Percentiles rank a stretch among this genome's conserved stretches.
Evolutionary conservation across 306 rosid genomes (phyloP).

Genomic region (Gastrolobium bilobum): DNA sequence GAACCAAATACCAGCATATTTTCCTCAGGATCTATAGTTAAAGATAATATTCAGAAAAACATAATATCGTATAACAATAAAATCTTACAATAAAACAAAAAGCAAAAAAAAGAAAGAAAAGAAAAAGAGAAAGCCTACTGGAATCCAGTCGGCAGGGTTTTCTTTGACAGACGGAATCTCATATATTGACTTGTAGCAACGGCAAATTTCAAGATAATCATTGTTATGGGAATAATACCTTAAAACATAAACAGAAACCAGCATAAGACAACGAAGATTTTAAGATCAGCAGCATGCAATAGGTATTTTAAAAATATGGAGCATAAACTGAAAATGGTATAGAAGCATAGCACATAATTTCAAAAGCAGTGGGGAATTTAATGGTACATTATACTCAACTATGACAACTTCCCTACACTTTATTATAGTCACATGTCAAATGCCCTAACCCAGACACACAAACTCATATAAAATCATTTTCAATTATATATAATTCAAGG

Average conservation of each 20-base stretch:
- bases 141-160: slow-evolving; percentile 72
- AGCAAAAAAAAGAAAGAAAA: neutral
- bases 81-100: neutral
- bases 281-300: slow-evolving; percentile 3
- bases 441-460: neutral
- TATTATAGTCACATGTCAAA: neutral
- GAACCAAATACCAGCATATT: slow-evolving; percentile 90
- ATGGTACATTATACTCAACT: neutral
- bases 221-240: slow-evolving; percentile 84
- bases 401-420: neutral
- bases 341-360: neutral
- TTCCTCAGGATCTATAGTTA: slow-evolving; percentile 75
- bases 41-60: slow-evolving; percentile 33
- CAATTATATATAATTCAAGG: neutral
- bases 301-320: slow-evolving; percentile 1
- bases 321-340: neutral
- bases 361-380: slow-evolving; percentile 4
- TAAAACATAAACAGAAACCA: slow-evolving; percentile 32
- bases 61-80: neutral
- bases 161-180: slow-evolving; percentile 88
- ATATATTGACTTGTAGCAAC: slow-evolving; percentile 85
- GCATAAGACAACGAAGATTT: slow-evolving; percentile 24
- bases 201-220: slow-evolving; percentile 93
- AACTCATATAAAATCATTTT: neutral
- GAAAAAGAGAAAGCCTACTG: slow-evolving; percentile 55